These are phyloP conservation scores for Sclerotinia spermophila DNA, from an alignment of 2,329 filamentous ascomycete genomes.

Conservation along the genomic window DNA sequence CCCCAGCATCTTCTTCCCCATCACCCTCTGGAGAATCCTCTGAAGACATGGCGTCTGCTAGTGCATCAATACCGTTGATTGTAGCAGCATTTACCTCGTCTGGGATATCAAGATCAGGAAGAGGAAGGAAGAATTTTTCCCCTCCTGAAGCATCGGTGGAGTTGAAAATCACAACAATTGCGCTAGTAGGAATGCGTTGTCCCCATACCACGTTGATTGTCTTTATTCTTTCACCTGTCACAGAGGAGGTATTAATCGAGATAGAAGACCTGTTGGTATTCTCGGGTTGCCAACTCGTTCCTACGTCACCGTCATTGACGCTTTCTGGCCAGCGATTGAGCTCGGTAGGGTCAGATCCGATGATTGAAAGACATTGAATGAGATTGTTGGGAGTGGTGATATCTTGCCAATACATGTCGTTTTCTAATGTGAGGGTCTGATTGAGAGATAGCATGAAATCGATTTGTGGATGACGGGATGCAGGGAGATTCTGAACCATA, in stretches of 20 bases:
- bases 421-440: slow-evolving; percentile 49
- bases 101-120: not conserved
- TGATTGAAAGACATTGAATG: slow-evolving; percentile 53
- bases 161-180: not conserved
- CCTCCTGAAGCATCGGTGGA: not conserved
- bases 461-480: slow-evolving; percentile 37
- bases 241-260: not conserved
- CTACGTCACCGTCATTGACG: slow-evolving; percentile 60
- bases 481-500: slow-evolving; percentile 46
- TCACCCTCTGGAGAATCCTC: not conserved
- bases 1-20: not conserved
- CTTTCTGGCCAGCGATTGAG: slow-evolving; percentile 63
- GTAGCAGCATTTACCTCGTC: not conserved
- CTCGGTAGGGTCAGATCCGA: slow-evolving; percentile 43
- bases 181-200: not conserved
- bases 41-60: not conserved
- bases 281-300: slow-evolving; percentile 61
- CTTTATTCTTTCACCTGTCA: not conserved
- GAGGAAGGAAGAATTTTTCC: not conserved
- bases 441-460: slow-evolving; percentile 43
- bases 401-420: slow-evolving; percentile 50
- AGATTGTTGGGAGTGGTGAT: slow-evolving; percentile 52
- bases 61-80: not conserved
- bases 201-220: slow-evolving; percentile 1
- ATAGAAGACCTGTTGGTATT: not conserved